Conservation (phyloP, 306 rosid species). For the Pyrus betulifolia region DNA sequence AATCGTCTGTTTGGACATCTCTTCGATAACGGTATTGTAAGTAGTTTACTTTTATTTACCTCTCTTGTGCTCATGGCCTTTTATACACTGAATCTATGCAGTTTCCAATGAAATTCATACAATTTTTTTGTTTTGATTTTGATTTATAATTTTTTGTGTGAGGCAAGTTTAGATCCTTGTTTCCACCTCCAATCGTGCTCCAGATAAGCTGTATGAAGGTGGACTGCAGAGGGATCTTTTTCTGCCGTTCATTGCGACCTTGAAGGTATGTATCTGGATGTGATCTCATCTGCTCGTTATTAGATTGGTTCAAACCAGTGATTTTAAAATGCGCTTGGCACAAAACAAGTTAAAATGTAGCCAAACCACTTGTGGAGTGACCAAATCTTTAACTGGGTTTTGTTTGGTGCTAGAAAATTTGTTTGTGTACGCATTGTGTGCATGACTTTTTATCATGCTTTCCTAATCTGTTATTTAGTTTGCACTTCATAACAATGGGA, state of each 20-base stretch:
- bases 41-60: conserved; percentile 24
- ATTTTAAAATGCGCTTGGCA: conserved; percentile 4
- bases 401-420: not conserved
- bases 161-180: conserved; percentile 72
- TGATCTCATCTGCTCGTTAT: conserved; percentile 3
- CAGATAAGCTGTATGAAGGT: conserved; percentile 85
- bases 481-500: conserved; percentile 13
- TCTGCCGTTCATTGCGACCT: conserved; percentile 71
- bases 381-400: conserved; percentile 4
- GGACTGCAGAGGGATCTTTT: conserved; percentile 97
- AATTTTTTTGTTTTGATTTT: not conserved
- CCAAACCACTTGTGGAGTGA: conserved; percentile 2
- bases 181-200: conserved; percentile 93
- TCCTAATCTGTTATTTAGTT: not conserved
- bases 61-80: conserved; percentile 1
- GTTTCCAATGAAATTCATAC: conserved; percentile 8
- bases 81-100: conserved; percentile 3
- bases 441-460: not conserved
- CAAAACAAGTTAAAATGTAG: not conserved
- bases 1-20: conserved; percentile 77
- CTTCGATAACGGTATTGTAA: conserved; percentile 72
- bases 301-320: conserved; percentile 2
- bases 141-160: conserved; percentile 14
- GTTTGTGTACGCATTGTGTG: not conserved
- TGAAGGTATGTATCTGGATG: conserved; percentile 53